Evolutionary conservation across 73 alveolate genomes (phyloP), one percentile per base, ranked within the genome.

Genomic region (Strombidium stylifer): DNA sequence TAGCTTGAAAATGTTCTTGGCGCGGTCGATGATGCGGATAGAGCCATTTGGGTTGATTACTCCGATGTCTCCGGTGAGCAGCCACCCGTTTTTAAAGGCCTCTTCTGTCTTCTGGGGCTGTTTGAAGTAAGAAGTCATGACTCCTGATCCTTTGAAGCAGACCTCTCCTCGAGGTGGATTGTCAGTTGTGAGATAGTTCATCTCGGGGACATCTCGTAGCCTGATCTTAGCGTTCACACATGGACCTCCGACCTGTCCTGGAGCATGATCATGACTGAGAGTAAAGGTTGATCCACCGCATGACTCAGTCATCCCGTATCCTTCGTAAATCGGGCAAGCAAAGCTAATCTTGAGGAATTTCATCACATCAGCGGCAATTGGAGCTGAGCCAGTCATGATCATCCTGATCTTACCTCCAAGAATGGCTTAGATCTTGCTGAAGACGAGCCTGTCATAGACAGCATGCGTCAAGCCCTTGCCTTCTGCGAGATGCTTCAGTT

Each of bases 11-110:
- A 93, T 88, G 74, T 91, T 87, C 67, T 93, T 91, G 51, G 48
- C 85, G 77, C 98, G 90, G 64, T 94, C 99, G 28, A 93, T 85
- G 27, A 92, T 85, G 53, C 74, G 85, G n/a, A 92, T 14, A 1
- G 90, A 57, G 5, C 90, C 96, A 55, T 68, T 66, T 18, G 66
- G 80, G 15, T 69, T 65, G 21, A 81, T 25, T 36, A 74, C 66
- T 5, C 96, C 97, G 25, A 95, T 84, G 75, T 95, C 99, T 27
- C 99, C 99, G 3, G 98, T 72, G 76, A 93, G 98, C 56, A 90
- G 51, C 99, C 99, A 95, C 0, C 96, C 97, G 25, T 92, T 84
- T 74, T 91, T 96, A 28, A 88, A 16, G n/a, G 96, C 81, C 69
- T 90, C 98, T 11, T 61, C 58, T 2, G 98, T 96, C 54, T 90